Evolutionary conservation across 768 basidiomycete species (phyloP).

Genomic region (Serendipita vermifera): DNA sequence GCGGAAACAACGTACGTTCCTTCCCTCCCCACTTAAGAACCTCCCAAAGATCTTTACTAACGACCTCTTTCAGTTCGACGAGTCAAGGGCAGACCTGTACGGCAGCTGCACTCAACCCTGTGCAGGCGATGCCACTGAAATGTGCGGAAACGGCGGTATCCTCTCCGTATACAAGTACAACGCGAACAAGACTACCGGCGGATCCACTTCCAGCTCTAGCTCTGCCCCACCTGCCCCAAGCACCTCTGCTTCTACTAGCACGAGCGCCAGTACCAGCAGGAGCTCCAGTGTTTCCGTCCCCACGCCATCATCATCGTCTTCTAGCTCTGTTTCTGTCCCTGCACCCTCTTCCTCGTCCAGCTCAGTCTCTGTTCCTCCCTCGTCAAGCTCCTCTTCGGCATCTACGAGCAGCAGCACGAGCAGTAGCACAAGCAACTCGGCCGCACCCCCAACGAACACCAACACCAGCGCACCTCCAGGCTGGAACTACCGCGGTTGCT

Average conservation of each 20-base stretch:
- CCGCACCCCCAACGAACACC: neutral
- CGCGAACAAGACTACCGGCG: neutral
- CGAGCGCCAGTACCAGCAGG: neutral
- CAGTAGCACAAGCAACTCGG: no score
- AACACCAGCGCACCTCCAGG: constrained; percentile 5
- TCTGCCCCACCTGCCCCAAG: neutral
- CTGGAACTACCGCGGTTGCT: constrained; percentile 16
- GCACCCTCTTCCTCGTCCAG: neutral
- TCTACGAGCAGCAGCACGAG: no score
- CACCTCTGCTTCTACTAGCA: constrained; percentile 6
- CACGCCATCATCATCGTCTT: neutral
- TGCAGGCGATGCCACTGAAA: constrained; percentile 21
- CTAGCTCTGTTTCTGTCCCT: neutral
- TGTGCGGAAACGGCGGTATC: constrained; percentile 22
- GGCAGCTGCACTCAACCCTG: constrained; percentile 20
- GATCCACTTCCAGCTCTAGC: neutral
- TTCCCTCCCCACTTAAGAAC: no score
- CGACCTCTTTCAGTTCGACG: no score
- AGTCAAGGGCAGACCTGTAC: constrained; percentile 16
- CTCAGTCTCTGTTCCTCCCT: neutral
- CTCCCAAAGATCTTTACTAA: no score
- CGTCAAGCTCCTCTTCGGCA: neutral
- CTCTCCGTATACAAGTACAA: constrained; percentile 20
- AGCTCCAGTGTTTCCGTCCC: neutral
- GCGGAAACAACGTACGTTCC: no score